Base-by-base conservation (phyloP, 2,329 filamentous ascomycete species). In the Neonectria magnoliae region DNA sequence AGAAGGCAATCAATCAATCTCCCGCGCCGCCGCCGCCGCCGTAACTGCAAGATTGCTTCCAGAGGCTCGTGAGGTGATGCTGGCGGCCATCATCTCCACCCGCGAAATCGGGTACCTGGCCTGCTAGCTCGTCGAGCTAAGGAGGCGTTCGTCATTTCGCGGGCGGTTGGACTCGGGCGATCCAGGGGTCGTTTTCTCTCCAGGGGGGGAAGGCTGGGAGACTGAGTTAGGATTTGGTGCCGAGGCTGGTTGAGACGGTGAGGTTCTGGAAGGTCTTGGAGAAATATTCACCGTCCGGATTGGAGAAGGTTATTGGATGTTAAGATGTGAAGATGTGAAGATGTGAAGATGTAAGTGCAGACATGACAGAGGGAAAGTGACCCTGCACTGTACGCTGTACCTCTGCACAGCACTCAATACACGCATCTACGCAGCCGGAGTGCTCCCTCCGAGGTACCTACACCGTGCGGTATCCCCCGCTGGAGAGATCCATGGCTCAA, bases 81-180 rank as follows among this genome's bases (percentile, higher is more conserved):
- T 16, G 36, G 47, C 25, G 57, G 27, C 47, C 38, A 52, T 52
- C 57, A 59, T 59, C 57, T 52, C 57, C 57, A 59, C 57, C 18
- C 18, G 53, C 57, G 22, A 22, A 52, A 31, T 33, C 50, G 36
- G 57, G 57, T 25, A 44, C 50, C 33, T 45, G 47, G 16, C 48
- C 48, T 51, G 48, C 48, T 33, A 51, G 48, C 48, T 22, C 22
- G 14, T 51, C n/a, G 27, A 33, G 56, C 50, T 27, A 33, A 51
- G 27, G 29, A 51, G 48, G 48, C 48, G 27, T 51, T 51, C 48
- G 48, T 51, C 48, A 51, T 51, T 33, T 51, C 48, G 48, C 22
- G 33, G 48, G 27, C 36, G 54, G 38, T 38, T 33, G 57, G 36
- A 52, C 47, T 22, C 29, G 48, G 48, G 10, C 29, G 38, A 59